These are phyloP conservation scores for Clarireedia monteithiana DNA, from an alignment of 2,329 filamentous ascomycete species.

Conservation along the genomic window DNA sequence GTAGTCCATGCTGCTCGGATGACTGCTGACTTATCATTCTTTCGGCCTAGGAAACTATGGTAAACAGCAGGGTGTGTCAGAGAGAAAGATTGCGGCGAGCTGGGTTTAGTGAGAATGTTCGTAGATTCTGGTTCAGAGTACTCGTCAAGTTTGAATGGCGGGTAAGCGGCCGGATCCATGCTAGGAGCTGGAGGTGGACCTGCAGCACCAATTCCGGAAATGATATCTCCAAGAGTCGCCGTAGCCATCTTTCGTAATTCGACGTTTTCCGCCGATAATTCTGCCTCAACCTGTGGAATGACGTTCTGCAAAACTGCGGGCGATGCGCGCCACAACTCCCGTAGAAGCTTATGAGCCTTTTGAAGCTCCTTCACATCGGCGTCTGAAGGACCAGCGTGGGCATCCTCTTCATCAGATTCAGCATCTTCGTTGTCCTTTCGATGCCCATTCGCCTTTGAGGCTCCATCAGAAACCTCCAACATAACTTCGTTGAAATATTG, in stretches of 20 bases:
- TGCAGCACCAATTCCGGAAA: slow-evolving; percentile 85
- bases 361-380: slow-evolving; percentile 79
- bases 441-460: slow-evolving; percentile 43
- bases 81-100: slow-evolving; percentile 83
- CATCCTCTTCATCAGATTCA: slow-evolving; percentile 57
- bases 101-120: slow-evolving; percentile 67
- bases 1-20: slow-evolving; percentile 85
- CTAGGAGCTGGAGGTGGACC: slow-evolving; percentile 66
- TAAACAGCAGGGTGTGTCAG: slow-evolving; percentile 74
- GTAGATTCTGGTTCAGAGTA: slow-evolving; percentile 45
- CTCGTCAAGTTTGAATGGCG: slow-evolving; percentile 60
- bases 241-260: slow-evolving; percentile 82
- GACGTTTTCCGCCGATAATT: slow-evolving; percentile 83
- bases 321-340: slow-evolving; percentile 89
- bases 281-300: slow-evolving; percentile 85
- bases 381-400: slow-evolving; percentile 58
- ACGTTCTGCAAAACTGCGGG: slow-evolving; percentile 87
- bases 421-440: slow-evolving; percentile 41
- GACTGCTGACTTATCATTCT: slow-evolving; percentile 74
- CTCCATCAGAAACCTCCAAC: slow-evolving; percentile 66
- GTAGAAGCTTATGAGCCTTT: slow-evolving; percentile 82
- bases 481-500: slow-evolving; percentile 98
- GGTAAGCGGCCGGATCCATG: slow-evolving; percentile 78
- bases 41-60: slow-evolving; percentile 74
- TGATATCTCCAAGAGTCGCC: slow-evolving; percentile 91